These are phyloP conservation scores for Pyrus bretschneideri DNA, from an alignment of 306 rosid species.

Conservation along the genomic window DNA sequence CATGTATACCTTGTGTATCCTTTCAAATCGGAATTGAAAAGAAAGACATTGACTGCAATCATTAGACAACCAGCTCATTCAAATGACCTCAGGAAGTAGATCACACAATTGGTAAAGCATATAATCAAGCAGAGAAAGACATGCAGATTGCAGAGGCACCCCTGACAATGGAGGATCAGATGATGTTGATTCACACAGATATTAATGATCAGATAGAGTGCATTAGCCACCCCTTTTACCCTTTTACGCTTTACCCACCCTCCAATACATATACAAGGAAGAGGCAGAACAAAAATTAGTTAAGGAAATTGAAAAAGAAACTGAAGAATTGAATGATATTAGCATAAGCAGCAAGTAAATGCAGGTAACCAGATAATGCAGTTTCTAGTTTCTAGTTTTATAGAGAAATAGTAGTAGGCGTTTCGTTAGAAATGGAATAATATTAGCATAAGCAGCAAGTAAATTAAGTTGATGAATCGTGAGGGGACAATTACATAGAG, in stretches of 20 bases:
- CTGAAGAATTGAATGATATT: too few relatives aligned
- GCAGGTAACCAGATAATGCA: slow-evolving; percentile 10
- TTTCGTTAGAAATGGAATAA: slow-evolving; percentile 1
- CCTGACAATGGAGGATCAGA: slow-evolving; percentile 15
- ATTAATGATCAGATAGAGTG: neutral
- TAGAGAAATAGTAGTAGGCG: neutral
- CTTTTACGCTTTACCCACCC: neutral
- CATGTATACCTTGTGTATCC: neutral
- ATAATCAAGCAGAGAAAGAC: slow-evolving; percentile 15
- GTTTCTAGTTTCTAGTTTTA: slow-evolving; percentile 22
- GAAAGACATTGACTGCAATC: slow-evolving; percentile 2
- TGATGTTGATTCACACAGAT: neutral
- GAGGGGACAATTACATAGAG: slow-evolving; percentile 28
- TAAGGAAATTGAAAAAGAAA: neutral
- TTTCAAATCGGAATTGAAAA: neutral
- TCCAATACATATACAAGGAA: neutral
- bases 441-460: slow-evolving; percentile 8
- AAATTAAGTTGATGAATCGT: slow-evolving; percentile 17
- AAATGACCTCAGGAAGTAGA: neutral
- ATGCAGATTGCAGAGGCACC: slow-evolving; percentile 19
- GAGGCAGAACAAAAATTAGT: neutral
- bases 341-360: neutral
- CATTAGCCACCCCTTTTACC: neutral
- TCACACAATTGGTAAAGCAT: slow-evolving; percentile 13
- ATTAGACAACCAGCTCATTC: slow-evolving; percentile 2